phyloP scores from a whole-genome alignment of 257 asterid genomes.

The Hygrophila difformis region DNA sequence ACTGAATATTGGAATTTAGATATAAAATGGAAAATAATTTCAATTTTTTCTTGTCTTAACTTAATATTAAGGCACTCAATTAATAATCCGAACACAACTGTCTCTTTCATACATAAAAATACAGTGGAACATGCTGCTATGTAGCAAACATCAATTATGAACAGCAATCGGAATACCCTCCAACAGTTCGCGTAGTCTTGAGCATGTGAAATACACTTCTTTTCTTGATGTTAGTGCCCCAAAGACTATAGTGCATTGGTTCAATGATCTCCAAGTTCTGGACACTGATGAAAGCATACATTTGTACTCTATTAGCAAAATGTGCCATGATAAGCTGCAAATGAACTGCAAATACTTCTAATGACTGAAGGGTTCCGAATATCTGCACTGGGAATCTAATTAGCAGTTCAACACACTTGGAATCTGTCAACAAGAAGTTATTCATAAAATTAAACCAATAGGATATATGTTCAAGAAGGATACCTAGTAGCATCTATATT shows the following conservation, averaged over 20 bases:
- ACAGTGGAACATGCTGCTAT: no score
- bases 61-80: neutral
- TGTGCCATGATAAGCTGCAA: no score
- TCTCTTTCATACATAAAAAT: no score
- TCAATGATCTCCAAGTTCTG: constrained; percentile 94
- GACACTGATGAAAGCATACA: constrained; percentile 59
- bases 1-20: neutral
- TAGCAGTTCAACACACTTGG: neutral
- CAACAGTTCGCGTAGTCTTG: constrained; percentile 84
- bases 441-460: neutral
- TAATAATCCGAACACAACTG: no score
- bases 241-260: constrained; percentile 70
- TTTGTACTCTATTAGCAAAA: no score
- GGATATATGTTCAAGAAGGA: constrained; percentile 16
- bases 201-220: constrained; percentile 94
- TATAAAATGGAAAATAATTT: no score
- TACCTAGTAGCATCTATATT: constrained; percentile 95
- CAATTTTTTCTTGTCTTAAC: neutral
- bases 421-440: constrained; percentile 12
- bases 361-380: constrained; percentile 5
- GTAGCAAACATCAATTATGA: neutral
- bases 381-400: constrained; percentile 8
- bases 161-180: constrained; percentile 62
- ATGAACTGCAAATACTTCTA: neutral
- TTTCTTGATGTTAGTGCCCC: constrained; percentile 72